Percentiles rank a stretch among this genome's conserved stretches.
phyloP scores from a whole-genome alignment of 208 protist species.

The Sergeia podlipaevii region DNA sequence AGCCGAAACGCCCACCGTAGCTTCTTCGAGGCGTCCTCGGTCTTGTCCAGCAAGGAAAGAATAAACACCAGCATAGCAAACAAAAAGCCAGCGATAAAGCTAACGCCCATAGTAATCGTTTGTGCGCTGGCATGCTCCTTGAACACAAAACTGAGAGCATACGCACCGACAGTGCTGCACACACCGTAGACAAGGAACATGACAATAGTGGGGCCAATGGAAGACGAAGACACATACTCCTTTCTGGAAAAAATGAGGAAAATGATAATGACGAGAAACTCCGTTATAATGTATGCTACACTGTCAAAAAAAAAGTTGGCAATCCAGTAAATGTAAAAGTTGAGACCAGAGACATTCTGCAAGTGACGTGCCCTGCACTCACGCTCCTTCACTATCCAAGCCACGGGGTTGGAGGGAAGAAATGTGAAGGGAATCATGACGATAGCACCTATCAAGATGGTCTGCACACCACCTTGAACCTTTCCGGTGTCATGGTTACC shows the following conservation, averaged over 20 bases:
- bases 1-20: slow-evolving; percentile 31
- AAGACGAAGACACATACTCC: slow-evolving; percentile 20
- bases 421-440: slow-evolving; percentile 37
- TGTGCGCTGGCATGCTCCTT: slow-evolving; percentile 27
- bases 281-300: slow-evolving; percentile 15
- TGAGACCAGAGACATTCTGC: slow-evolving; percentile 34
- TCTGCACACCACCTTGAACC: slow-evolving; percentile 9
- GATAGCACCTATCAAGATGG: slow-evolving; percentile 23
- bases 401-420: slow-evolving; percentile 22
- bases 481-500: not conserved
- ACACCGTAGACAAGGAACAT: slow-evolving; percentile 33
- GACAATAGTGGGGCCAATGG: slow-evolving; percentile 19
- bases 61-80: slow-evolving; percentile 34
- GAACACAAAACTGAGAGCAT: slow-evolving; percentile 28
- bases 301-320: slow-evolving; percentile 40
- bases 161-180: slow-evolving; percentile 16
- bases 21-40: slow-evolving; percentile 13
- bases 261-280: slow-evolving; percentile 19
- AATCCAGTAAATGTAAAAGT: slow-evolving; percentile 31
- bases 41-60: slow-evolving; percentile 19
- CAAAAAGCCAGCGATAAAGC: slow-evolving; percentile 37
- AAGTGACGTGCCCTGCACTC: slow-evolving; percentile 34
- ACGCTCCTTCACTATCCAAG: slow-evolving; percentile 45
- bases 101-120: slow-evolving; percentile 29
- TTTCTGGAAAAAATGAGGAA: slow-evolving; percentile 26